A percentile compares a stretch with the other conserved stretches of the same genome.
Evolutionary conservation across 192 early-diverging fungal species (phyloP).

Genomic region (Gigaspora rosea): DNA sequence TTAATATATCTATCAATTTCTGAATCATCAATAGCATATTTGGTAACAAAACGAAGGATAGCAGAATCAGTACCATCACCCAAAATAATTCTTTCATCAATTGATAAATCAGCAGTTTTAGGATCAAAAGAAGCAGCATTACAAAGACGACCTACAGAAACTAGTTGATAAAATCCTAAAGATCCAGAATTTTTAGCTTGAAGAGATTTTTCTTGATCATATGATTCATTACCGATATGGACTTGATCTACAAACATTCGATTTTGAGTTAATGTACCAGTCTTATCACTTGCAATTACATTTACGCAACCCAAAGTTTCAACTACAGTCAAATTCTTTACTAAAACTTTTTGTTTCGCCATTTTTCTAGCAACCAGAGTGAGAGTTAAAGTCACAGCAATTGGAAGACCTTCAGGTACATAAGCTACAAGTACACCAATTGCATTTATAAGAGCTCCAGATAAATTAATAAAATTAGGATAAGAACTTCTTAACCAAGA

Average conservation of each 20-base stretch:
- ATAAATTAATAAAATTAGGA: no score
- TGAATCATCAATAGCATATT: slow-evolving; percentile 10
- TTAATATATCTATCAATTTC: neutral
- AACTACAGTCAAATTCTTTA: slow-evolving; percentile 80
- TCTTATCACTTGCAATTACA: slow-evolving; percentile 66
- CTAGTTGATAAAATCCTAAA: slow-evolving; percentile 38
- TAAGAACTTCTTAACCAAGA: slow-evolving; percentile 47
- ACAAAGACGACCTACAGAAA: slow-evolving; percentile 52
- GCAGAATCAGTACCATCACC: slow-evolving; percentile 91
- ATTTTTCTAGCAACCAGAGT: slow-evolving; percentile 76
- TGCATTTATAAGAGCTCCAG: no score
- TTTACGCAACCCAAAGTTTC: slow-evolving; percentile 83
- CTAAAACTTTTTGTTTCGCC: slow-evolving; percentile 68
- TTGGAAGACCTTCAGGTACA: slow-evolving; percentile 82
- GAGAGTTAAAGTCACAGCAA: slow-evolving; percentile 73
- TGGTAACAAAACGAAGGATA: slow-evolving; percentile 66
- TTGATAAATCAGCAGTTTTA: slow-evolving; percentile 48
- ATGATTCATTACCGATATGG: neutral
- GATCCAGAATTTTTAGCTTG: slow-evolving; percentile 45
- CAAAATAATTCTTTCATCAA: slow-evolving; percentile 57
- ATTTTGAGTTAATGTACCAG: slow-evolving; percentile 84
- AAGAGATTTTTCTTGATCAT: slow-evolving; percentile 36
- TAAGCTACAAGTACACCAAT: slow-evolving; percentile 35
- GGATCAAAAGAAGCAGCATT: slow-evolving; percentile 68
- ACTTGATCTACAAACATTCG: slow-evolving; percentile 64